Evolutionary conservation across 768 basidiomycete genomes (phyloP).

Genomic region (Vararia minispora): DNA sequence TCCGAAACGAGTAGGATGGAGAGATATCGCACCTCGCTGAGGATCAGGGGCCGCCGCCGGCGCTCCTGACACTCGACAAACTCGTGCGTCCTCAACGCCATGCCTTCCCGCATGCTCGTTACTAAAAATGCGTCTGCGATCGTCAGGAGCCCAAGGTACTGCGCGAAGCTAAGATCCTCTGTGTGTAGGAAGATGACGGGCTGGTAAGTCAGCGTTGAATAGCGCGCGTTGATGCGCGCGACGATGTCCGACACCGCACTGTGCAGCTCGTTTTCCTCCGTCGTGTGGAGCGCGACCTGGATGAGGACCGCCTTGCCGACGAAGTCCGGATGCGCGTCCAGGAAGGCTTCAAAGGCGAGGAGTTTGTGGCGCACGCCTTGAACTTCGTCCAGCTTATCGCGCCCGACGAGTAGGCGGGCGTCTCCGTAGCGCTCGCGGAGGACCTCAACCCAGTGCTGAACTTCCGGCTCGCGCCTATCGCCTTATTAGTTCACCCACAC

Average conservation of each 20-base stretch:
- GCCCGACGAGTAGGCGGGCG: constrained; percentile 78
- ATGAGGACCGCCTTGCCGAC: constrained; percentile 78
- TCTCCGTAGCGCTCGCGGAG: constrained; percentile 76
- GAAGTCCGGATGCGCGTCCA: constrained; percentile 70
- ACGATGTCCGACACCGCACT: constrained; percentile 68
- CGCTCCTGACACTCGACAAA: constrained; percentile 80
- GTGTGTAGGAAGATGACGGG: constrained; percentile 82
- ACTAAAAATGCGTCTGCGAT: constrained; percentile 82
- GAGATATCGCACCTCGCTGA: constrained; percentile 52
- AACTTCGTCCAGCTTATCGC: constrained; percentile 83
- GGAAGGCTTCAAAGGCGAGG: constrained; percentile 71
- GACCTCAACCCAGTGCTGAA: constrained; percentile 70
- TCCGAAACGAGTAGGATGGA: not conserved
- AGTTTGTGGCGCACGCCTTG: constrained; percentile 80
- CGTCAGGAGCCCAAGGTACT: constrained; percentile 73
- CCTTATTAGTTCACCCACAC: constrained; percentile 6
- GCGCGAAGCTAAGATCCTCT: constrained; percentile 74
- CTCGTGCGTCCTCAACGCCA: constrained; percentile 76
- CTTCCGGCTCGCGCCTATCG: constrained; percentile 58
- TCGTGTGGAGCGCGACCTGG: constrained; percentile 79
- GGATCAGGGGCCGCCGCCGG: constrained; percentile 53
- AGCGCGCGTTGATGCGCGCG: constrained; percentile 71
- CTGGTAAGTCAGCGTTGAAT: constrained; percentile 79
- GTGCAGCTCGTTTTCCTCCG: constrained; percentile 62
- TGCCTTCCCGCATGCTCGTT: constrained; percentile 77